Evolutionary conservation across 345 rosid genomes (phyloP).

Genomic region (Heritiera fomes): DNA sequence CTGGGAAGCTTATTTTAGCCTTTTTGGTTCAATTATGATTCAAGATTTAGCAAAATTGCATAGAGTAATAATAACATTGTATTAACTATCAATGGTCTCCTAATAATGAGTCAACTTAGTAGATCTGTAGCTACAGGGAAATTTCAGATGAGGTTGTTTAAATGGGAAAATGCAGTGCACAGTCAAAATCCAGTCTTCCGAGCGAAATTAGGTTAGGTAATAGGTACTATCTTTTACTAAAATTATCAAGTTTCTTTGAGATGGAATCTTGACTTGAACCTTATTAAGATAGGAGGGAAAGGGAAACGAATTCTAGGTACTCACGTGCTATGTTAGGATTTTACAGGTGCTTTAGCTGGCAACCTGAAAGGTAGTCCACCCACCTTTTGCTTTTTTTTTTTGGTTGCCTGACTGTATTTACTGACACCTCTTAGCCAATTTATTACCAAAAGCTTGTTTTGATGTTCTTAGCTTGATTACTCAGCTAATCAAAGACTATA

Average conservation of each 20-base stretch:
- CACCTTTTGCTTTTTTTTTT: not conserved
- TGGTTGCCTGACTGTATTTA: not conserved
- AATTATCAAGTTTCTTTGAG: not conserved
- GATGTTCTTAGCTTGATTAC: not conserved
- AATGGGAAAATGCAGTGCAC: not conserved
- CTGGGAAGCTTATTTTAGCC: not conserved
- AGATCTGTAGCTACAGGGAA: not conserved
- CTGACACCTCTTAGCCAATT: not conserved
- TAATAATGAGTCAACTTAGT: not conserved
- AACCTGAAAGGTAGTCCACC: not conserved
- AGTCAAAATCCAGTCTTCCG: not conserved
- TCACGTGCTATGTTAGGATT: conserved; percentile 4
- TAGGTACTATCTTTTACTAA: not conserved
- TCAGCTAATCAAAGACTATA: not conserved
- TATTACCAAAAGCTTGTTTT: not conserved
- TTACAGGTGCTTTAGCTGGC: conserved; percentile 5
- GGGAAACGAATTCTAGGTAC: not conserved
- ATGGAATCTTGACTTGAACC: conserved; percentile 2
- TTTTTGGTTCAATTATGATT: not conserved
- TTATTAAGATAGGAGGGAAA: not conserved
- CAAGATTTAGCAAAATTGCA: not conserved
- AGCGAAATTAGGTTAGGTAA: not conserved
- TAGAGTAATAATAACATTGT: not conserved
- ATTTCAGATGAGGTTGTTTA: not conserved
- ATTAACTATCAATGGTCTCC: not conserved